Conservation (phyloP, 78 protist species). For the Kipferlia bialata region DNA sequence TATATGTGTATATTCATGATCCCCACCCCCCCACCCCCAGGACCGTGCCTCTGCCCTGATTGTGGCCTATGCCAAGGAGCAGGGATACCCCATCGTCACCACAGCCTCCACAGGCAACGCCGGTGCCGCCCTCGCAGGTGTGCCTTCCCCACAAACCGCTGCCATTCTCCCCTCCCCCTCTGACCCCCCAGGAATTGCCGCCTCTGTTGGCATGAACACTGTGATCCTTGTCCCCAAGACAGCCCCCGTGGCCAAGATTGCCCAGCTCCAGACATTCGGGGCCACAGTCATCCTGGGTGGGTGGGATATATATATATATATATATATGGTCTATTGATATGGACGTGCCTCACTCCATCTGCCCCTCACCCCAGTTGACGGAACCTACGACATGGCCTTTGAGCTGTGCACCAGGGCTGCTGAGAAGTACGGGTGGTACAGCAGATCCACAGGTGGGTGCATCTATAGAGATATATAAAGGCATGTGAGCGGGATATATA, state of each 20-base stretch:
- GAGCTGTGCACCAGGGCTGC: conserved; percentile 2
- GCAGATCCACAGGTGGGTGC: conserved; percentile 31
- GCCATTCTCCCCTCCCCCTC: no score
- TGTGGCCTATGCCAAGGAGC: neutral
- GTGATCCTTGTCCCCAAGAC: conserved; percentile 26
- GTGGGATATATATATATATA: no score
- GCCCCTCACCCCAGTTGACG: no score
- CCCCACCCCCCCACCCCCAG: no score
- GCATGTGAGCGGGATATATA: no score
- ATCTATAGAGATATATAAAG: no score
- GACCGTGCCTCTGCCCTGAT: conserved; percentile 37
- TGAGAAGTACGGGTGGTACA: conserved; percentile 21
- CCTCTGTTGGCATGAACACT: neutral
- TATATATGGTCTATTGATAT: no score
- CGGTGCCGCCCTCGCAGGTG: conserved; percentile 33
- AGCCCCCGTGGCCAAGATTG: conserved; percentile 38
- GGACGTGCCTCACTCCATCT: no score
- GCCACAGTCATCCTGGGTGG: conserved; percentile 12
- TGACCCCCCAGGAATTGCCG: no score
- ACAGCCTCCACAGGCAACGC: conserved; percentile 48
- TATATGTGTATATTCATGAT: no score
- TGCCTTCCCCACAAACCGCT: neutral
- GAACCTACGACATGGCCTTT: conserved; percentile 35
- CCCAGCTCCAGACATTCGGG: conserved; percentile 29
- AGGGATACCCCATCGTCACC: conserved; percentile 1